Percentiles rank a stretch among this genome's conserved stretches.
Evolutionary conservation across 1,139 yeast genomes (phyloP).

Genomic region (Magnusiomyces suaveolens): DNA sequence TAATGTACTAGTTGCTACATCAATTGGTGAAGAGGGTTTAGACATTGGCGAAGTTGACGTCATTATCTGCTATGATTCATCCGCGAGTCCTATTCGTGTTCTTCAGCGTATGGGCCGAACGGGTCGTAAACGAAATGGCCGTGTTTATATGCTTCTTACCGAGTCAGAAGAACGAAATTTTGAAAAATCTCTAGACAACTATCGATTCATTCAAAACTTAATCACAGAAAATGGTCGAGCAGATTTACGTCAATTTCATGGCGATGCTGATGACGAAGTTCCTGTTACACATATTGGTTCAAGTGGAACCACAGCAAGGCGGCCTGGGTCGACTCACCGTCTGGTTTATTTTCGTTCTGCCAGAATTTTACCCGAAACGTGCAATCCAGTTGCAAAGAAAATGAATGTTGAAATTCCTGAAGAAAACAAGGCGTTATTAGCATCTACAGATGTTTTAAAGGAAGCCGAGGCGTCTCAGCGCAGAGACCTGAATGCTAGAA

Average conservation of each 20-base stretch:
- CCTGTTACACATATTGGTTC: neutral
- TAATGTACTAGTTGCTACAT: conserved; percentile 85
- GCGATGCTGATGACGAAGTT: neutral
- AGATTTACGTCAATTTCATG: conserved; percentile 4
- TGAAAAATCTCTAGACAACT: conserved; percentile 77
- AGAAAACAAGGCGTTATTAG: conserved; percentile 50
- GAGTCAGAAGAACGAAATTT: conserved; percentile 71
- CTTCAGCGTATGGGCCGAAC: conserved; percentile 97
- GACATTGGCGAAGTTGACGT: conserved; percentile 97
- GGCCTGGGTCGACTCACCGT: neutral
- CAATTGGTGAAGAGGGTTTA: conserved; percentile 96
- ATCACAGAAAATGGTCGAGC: conserved; percentile 27
- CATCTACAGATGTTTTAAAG: conserved; percentile 50
- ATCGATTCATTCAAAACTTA: conserved; percentile 63
- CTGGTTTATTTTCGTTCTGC: conserved; percentile 26
- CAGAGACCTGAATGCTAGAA: conserved; percentile 11
- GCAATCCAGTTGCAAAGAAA: conserved; percentile 48
- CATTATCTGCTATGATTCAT: conserved; percentile 86
- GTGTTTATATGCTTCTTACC: conserved; percentile 66
- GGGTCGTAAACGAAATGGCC: conserved; percentile 88
- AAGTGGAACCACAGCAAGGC: neutral
- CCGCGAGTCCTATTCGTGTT: conserved; percentile 86
- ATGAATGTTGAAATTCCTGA: conserved; percentile 55
- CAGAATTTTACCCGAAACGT: conserved; percentile 54
- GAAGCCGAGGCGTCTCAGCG: conserved; percentile 33